phyloP scores from a whole-genome alignment of 345 rosid species.

The Salix exigua region DNA sequence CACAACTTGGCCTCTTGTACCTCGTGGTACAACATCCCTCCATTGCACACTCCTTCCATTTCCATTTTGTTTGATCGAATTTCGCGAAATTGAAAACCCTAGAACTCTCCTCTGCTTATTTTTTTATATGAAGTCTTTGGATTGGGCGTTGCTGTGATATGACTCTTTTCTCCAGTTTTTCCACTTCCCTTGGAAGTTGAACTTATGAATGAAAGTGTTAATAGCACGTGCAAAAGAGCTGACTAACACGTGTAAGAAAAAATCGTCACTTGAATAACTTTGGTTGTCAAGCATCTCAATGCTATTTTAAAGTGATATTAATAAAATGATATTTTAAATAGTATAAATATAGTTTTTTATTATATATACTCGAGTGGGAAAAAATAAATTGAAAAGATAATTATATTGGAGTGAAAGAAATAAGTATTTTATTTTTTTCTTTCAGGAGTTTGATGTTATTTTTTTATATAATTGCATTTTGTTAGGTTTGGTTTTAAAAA shows the following conservation, averaged over 20 bases:
- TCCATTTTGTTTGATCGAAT: neutral
- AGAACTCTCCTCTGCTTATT: neutral
- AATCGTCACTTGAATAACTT: neutral
- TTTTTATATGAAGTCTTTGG: neutral
- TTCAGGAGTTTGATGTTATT: no score
- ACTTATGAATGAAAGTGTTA: neutral
- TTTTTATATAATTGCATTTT: no score
- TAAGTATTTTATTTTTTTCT: no score
- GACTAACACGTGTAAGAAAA: neutral
- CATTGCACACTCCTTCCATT: conserved; percentile 81
- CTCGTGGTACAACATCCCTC: conserved; percentile 97
- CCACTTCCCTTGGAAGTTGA: neutral
- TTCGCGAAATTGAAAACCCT: conserved; percentile 1
- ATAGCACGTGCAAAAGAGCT: neutral
- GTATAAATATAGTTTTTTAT: no score
- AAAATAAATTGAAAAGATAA: no score
- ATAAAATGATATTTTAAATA: no score
- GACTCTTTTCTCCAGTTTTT: neutral
- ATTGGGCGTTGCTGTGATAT: neutral
- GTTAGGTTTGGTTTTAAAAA: no score
- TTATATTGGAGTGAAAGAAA: no score
- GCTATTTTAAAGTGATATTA: no score
- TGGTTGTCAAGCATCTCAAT: no score
- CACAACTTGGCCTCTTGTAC: conserved; percentile 96
- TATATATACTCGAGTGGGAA: no score